phyloP scores from a whole-genome alignment of 495 filamentous ascomycete genomes.

The Aspergillus saccharolyticus region DNA sequence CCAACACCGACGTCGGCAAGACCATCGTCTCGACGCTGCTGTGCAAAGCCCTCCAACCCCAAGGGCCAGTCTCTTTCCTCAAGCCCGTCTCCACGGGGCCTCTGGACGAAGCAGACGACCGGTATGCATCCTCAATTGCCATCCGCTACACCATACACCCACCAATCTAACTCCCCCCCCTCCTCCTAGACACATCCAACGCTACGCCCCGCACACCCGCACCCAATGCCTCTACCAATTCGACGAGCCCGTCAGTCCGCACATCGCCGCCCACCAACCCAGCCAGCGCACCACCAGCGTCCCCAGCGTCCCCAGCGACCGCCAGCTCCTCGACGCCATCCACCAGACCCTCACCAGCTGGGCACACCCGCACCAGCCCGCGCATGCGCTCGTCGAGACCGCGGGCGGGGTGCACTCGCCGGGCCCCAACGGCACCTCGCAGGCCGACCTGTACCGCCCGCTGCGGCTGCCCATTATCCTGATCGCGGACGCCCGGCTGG shows the following conservation, averaged over 20 bases:
- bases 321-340: slow-evolving; percentile 38
- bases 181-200: slow-evolving; percentile 59
- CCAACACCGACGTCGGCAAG: slow-evolving; percentile 78
- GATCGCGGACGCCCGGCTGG: slow-evolving; percentile 63
- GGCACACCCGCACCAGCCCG: slow-evolving; percentile 32
- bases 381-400: slow-evolving; percentile 62
- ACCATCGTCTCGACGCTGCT: slow-evolving; percentile 69
- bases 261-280: slow-evolving; percentile 61
- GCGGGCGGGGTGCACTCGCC: slow-evolving; percentile 75
- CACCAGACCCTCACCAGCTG: slow-evolving; percentile 41
- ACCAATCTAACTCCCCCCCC: too few relatives aligned
- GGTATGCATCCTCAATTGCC: slow-evolving; percentile 40
- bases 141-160: neutral
- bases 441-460: slow-evolving; percentile 68
- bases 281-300: too few relatives aligned
- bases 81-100: slow-evolving; percentile 76
- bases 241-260: slow-evolving; percentile 65
- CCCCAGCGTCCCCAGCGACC: too few relatives aligned
- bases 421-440: slow-evolving; percentile 64
- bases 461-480: slow-evolving; percentile 67
- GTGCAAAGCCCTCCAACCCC: slow-evolving; percentile 51
- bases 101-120: slow-evolving; percentile 59
- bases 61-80: slow-evolving; percentile 54
- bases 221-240: slow-evolving; percentile 66
- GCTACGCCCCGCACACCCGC: slow-evolving; percentile 44